A percentile compares a stretch with the other conserved stretches of the same genome.
Evolutionary conservation across 1,139 yeast species (phyloP).

Genomic region (Candida labiduridarum): DNA sequence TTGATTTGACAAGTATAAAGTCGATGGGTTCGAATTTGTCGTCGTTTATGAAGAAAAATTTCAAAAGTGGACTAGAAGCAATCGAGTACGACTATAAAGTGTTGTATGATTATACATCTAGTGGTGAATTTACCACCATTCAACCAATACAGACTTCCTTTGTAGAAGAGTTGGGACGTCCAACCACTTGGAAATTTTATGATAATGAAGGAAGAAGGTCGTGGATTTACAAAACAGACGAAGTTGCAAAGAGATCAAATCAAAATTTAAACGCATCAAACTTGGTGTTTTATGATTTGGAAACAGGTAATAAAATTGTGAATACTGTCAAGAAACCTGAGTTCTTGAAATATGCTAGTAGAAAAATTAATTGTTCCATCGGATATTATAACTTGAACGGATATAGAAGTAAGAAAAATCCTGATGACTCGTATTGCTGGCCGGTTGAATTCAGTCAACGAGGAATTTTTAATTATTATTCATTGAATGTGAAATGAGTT

Average conservation of each 20-base stretch:
- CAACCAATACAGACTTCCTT: slow-evolving; percentile 32
- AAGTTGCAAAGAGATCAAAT: slow-evolving; percentile 26
- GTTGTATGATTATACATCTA: slow-evolving; percentile 40
- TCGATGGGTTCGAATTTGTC: slow-evolving; percentile 25
- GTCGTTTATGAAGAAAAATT: slow-evolving; percentile 29
- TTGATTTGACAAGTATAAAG: slow-evolving; percentile 45
- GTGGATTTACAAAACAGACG: slow-evolving; percentile 66
- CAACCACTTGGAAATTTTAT: slow-evolving; percentile 54
- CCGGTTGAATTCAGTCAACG: slow-evolving; percentile 67
- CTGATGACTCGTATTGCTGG: slow-evolving; percentile 52
- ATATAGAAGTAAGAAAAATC: slow-evolving; percentile 33
- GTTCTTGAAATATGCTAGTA: slow-evolving; percentile 63
- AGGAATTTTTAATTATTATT: slow-evolving; percentile 73
- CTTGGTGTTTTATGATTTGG: slow-evolving; percentile 58
- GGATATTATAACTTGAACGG: slow-evolving; percentile 49
- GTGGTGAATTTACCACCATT: slow-evolving; percentile 37
- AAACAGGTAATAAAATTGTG: slow-evolving; percentile 66
- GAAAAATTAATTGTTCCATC: slow-evolving; percentile 60
- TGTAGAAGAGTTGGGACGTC: slow-evolving; percentile 26
- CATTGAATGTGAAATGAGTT: slow-evolving; percentile 42
- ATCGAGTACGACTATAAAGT: slow-evolving; percentile 46
- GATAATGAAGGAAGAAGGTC: slow-evolving; percentile 74
- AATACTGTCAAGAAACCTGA: slow-evolving; percentile 58
- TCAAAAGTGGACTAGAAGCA: slow-evolving; percentile 32
- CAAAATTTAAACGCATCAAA: slow-evolving; percentile 21